Base-by-base conservation (phyloP, 1,139 yeast species). In the Candida sp. region DNA sequence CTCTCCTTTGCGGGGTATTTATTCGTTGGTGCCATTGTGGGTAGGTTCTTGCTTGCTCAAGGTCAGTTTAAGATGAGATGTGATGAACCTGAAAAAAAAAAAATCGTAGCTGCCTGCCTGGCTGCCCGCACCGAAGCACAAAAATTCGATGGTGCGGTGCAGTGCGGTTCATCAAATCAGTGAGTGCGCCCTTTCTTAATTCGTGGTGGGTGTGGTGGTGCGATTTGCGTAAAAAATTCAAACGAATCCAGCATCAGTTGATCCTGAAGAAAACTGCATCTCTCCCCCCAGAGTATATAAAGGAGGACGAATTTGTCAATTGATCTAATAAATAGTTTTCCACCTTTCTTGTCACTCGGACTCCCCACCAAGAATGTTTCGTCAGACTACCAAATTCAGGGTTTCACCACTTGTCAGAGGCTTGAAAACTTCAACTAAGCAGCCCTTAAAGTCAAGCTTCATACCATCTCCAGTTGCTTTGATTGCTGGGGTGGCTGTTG, bases 401-500 rank as follows among this genome's bases (percentile, higher is more conserved):
- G 9, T 31, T 26, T 27, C 35, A 7, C n/a, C 25, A 17, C 27
- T 39, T 25, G 8, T 42, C 3, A 48, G 40, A 43, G 34, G 43
- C n/a, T 34, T 39, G 12, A 23, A 27, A 22, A 31, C 47, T 6
- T 27, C 26, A 22, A n/a, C 33, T 7, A 34, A 40, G 25, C 46
- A 43, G 27, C 41, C 42, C 7, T 54, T 57, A 47, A 58, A 58
- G 46, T 56, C 72, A 8, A 63, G 71, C 35, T 34, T 72, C n/a
- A 26, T 72, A 11, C 76, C 78, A 2, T 56, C 65, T 11, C 64
- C 73, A 6, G 45, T 72, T 26, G 49, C 58, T 3, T 53, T 62
- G 11, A 54, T 64, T 11, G 61, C 62, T 12, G 76, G 72, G 2
- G 50, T 65, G 5, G 60, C 65, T 6, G 73, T 67, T 5, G 68